Conservation (phyloP, 2,329 filamentous ascomycete species). For the Neospermospora avenae region DNA sequence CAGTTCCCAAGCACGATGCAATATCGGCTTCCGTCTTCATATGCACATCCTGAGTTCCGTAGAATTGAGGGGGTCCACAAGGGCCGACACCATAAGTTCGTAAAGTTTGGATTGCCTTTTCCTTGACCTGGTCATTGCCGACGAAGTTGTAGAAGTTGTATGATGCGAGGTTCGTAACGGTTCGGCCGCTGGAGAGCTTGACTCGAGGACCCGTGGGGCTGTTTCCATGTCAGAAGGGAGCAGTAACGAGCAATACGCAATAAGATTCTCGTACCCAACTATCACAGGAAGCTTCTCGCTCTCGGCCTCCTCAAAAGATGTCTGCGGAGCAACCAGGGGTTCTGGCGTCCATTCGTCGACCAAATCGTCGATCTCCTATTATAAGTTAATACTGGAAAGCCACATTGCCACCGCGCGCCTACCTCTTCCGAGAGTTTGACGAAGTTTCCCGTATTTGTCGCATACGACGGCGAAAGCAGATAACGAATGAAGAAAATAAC, state of each 20-base stretch:
- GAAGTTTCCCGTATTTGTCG: constrained; percentile 83
- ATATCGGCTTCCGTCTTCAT: constrained; percentile 96
- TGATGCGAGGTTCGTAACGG: constrained; percentile 87
- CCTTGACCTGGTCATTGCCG: constrained; percentile 85
- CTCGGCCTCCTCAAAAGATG: constrained; percentile 73
- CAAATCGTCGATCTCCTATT: constrained; percentile 86
- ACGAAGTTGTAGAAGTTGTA: constrained; percentile 99
- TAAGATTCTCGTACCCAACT: constrained; percentile 63
- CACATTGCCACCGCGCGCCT: constrained; percentile 13
- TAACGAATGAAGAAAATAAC: constrained; percentile 96
- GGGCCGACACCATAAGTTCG: constrained; percentile 95
- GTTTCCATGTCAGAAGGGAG: constrained; percentile 8
- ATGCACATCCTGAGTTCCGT: constrained; percentile 96
- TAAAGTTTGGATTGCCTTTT: constrained; percentile 90
- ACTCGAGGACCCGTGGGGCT: constrained; percentile 88
- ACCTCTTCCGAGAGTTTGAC: constrained; percentile 84
- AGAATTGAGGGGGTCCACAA: constrained; percentile 95
- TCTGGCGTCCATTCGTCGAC: constrained; percentile 97
- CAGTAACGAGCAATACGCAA: background rate
- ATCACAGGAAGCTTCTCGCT: constrained; percentile 84
- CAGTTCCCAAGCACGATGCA: constrained; percentile 80
- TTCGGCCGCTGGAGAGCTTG: constrained; percentile 83
- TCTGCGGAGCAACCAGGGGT: constrained; percentile 75
- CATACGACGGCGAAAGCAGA: constrained; percentile 86
- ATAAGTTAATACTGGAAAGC: constrained; percentile 11